Conservation (phyloP, 768 basidiomycete species). For the Suillus lakei region DNA sequence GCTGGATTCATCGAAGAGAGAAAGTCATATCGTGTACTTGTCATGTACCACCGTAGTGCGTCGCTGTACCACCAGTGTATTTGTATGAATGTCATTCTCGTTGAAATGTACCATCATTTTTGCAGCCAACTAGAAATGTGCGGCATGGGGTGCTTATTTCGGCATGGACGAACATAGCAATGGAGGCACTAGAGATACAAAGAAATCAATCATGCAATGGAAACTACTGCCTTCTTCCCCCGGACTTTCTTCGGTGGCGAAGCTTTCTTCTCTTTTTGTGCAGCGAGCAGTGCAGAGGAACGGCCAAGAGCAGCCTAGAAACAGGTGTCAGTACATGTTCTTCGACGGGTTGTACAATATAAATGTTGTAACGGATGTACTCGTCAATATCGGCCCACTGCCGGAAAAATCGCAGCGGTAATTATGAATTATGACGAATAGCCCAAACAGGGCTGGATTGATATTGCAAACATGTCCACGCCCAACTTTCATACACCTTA, state of each 20-base stretch:
- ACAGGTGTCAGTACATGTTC: constrained; percentile 43
- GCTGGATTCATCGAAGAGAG: constrained; percentile 1
- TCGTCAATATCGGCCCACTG: constrained; percentile 39
- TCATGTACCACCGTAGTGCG: not conserved
- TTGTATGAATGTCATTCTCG: not conserved
- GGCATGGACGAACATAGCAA: constrained; percentile 26
- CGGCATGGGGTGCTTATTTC: constrained; percentile 21
- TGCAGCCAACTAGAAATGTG: constrained; percentile 5
- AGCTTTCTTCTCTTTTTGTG: constrained; percentile 75
- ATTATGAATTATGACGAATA: constrained; percentile 21
- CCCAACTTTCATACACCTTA: constrained; percentile 80
- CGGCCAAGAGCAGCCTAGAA: constrained; percentile 76
- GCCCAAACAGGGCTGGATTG: constrained; percentile 31
- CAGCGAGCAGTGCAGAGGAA: constrained; percentile 68
- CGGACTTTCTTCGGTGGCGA: constrained; percentile 70
- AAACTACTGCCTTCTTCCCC: constrained; percentile 59
- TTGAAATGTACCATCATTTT: not conserved
- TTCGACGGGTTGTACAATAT: constrained; percentile 40
- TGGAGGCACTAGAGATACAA: constrained; percentile 30
- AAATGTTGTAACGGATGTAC: constrained; percentile 18
- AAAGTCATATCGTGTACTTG: not conserved
- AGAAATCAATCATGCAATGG: constrained; percentile 21
- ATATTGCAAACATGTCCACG: constrained; percentile 95
- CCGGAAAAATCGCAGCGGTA: constrained; percentile 21
- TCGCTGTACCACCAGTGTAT: constrained; percentile 6